Evolutionary conservation across 345 rosid species (phyloP).

Genomic region (Corymbia maculata): DNA sequence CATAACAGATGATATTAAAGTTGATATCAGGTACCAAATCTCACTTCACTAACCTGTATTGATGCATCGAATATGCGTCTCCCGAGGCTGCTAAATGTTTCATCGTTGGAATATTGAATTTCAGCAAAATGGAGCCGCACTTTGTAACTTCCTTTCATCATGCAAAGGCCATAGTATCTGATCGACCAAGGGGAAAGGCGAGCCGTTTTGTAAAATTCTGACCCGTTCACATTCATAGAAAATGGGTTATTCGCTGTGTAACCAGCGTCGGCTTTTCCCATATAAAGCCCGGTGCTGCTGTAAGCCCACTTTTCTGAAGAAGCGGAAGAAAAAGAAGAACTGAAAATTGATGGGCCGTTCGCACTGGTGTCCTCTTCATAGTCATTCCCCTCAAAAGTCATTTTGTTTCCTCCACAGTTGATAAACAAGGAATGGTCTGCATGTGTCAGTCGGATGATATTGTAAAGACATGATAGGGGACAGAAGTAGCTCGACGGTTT

Average conservation of each 20-base stretch:
- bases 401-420: constrained; percentile 54
- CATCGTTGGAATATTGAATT: constrained; percentile 49
- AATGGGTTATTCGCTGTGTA: constrained; percentile 19
- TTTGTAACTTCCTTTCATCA: constrained; percentile 47
- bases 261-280: not conserved
- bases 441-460: not conserved
- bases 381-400: constrained; percentile 6
- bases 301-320: constrained; percentile 44
- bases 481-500: not conserved
- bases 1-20: not conserved
- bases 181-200: constrained; percentile 69
- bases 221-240: constrained; percentile 14
- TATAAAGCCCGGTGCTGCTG: constrained; percentile 57
- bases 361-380: constrained; percentile 38
- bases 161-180: constrained; percentile 70
- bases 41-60: constrained; percentile 37
- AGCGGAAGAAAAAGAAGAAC: not conserved
- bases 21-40: not conserved
- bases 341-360: constrained; percentile 29
- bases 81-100: constrained; percentile 53
- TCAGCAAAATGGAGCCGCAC: constrained; percentile 82
- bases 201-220: constrained; percentile 39
- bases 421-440: constrained; percentile 70
- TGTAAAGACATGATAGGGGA: not conserved
- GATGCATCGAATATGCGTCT: constrained; percentile 61